phyloP scores from a whole-genome alignment of 1,284 basidiomycete species.

The Naganishia liquefaciens region DNA sequence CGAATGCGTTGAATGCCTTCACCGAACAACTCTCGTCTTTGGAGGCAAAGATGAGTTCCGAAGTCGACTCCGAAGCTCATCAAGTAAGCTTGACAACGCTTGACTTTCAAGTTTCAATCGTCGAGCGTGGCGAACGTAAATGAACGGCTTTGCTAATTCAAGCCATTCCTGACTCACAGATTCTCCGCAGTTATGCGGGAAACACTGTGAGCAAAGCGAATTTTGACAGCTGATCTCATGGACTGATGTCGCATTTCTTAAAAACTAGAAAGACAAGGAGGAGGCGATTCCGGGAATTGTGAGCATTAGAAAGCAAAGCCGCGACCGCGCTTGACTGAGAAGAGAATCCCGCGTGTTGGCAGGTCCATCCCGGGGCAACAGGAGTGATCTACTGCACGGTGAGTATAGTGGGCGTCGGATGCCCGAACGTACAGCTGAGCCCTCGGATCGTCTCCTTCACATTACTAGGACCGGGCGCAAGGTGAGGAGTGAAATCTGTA shows the following conservation, averaged over 20 bases:
- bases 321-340: conserved; percentile 55
- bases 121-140: not conserved
- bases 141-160: not conserved
- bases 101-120: conserved; percentile 18
- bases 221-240: not conserved
- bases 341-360: conserved; percentile 46
- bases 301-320: too few relatives aligned
- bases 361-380: conserved; percentile 57
- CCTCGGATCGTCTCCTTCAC: not conserved
- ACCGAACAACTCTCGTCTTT: conserved; percentile 4
- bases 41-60: conserved; percentile 53
- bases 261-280: conserved; percentile 61
- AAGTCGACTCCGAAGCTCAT: conserved; percentile 81
- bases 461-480: conserved; percentile 55
- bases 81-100: conserved; percentile 57
- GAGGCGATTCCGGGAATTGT: conserved; percentile 80
- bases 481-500: conserved; percentile 33
- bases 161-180: conserved; percentile 8
- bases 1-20: not conserved
- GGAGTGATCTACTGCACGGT: conserved; percentile 77
- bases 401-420: too few relatives aligned
- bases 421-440: too few relatives aligned
- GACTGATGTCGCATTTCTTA: not conserved
- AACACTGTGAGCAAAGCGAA: conserved; percentile 33
- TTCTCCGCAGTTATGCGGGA: conserved; percentile 41